These are phyloP conservation scores for Naumovozyma castellii DNA, from an alignment of 805 yeast genomes.

Conservation along the genomic window DNA sequence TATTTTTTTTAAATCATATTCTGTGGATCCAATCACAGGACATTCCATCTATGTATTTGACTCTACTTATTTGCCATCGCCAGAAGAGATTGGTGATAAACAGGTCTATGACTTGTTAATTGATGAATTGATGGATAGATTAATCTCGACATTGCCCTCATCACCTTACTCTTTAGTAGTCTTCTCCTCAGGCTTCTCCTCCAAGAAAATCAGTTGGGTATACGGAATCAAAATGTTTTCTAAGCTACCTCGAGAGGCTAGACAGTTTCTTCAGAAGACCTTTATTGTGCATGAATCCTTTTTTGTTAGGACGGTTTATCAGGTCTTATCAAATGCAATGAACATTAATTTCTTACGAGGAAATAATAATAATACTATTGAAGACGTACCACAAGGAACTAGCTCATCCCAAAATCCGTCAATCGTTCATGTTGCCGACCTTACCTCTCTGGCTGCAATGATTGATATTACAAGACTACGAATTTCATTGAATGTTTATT, in stretches of 20 bases:
- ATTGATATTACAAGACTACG: conserved; percentile 71
- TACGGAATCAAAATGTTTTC: conserved; percentile 58
- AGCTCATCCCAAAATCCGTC: conserved; percentile 10
- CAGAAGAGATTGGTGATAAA: conserved; percentile 35
- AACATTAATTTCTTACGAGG: conserved; percentile 35
- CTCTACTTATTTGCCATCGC: conserved; percentile 66
- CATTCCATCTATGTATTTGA: conserved; percentile 77
- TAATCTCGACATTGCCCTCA: conserved; percentile 50
- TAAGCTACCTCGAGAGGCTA: conserved; percentile 46
- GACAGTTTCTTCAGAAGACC: conserved; percentile 48
- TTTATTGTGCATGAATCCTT: conserved; percentile 86
- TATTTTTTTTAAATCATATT: conserved; percentile 49
- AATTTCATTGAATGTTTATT: conserved; percentile 65
- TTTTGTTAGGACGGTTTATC: conserved; percentile 72
- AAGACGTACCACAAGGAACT: conserved; percentile 21
- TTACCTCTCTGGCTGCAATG: conserved; percentile 46
- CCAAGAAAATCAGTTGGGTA: conserved; percentile 45
- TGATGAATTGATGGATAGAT: conserved; percentile 46
- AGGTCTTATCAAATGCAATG: conserved; percentile 56
- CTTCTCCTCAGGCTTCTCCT: conserved; percentile 72
- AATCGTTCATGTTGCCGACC: conserved; percentile 36
- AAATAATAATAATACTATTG: conserved; percentile 28
- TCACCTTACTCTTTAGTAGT: conserved; percentile 59
- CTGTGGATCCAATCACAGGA: conserved; percentile 55
- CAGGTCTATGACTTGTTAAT: conserved; percentile 31